These are phyloP conservation scores for Trichoderma aggressivum DNA, from an alignment of 2,329 filamentous ascomycete genomes.

Conservation along the genomic window DNA sequence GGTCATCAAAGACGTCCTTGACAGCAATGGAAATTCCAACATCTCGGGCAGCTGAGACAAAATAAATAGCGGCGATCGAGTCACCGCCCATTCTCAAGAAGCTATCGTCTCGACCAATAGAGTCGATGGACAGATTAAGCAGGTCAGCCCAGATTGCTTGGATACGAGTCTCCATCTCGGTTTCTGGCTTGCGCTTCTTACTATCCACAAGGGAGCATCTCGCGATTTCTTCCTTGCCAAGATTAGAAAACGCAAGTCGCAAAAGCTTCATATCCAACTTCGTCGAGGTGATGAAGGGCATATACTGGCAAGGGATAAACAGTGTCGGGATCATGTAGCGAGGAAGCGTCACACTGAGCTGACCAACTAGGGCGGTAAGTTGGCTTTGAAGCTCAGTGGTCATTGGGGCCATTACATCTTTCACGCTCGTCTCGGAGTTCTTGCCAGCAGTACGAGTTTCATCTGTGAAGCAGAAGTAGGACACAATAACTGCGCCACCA, in stretches of 20 bases:
- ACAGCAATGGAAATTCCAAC: constrained; percentile 19
- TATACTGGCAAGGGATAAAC: constrained; percentile 16
- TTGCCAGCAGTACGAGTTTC: constrained; percentile 1
- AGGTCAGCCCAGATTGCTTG: constrained; percentile 31
- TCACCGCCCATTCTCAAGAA: constrained; percentile 25
- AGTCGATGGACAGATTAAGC: neutral
- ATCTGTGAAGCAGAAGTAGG: constrained; percentile 15
- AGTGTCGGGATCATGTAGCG: constrained; percentile 17
- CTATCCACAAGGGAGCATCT: constrained; percentile 27
- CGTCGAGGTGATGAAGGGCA: constrained; percentile 17
- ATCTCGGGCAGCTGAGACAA: constrained; percentile 18
- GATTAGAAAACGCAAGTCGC: neutral
- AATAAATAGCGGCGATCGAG: constrained; percentile 24
- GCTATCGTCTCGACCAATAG: constrained; percentile 21
- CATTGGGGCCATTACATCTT: constrained; percentile 1
- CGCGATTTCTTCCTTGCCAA: constrained; percentile 17
- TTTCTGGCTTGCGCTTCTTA: constrained; percentile 20
- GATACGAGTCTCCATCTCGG: constrained; percentile 28
- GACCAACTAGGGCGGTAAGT: constrained; percentile 11
- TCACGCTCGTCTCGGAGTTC: neutral
- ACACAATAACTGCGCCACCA: constrained; percentile 7
- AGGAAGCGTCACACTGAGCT: constrained; percentile 13
- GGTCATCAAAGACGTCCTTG: constrained; percentile 14
- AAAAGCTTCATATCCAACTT: constrained; percentile 21
- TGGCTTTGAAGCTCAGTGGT: constrained; percentile 2